Conservation (phyloP, 1,139 yeast species). For the Yamadazyma diospyri region DNA sequence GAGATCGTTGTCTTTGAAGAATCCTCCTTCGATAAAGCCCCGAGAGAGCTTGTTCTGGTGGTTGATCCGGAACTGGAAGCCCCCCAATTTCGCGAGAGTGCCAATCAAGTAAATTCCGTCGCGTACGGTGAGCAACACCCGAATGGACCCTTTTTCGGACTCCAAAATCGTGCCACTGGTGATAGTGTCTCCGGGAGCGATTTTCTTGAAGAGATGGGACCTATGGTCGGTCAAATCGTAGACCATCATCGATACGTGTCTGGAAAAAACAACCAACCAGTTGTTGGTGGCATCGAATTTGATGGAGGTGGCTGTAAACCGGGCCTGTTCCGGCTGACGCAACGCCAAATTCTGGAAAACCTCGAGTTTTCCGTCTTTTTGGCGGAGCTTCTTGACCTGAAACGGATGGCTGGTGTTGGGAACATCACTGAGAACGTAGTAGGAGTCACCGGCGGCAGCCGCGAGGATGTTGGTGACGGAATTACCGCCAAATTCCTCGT, state of each 20-base stretch:
- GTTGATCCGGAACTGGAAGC: conserved; percentile 25
- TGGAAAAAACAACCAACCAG: conserved; percentile 62
- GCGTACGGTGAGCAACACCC: conserved; percentile 50
- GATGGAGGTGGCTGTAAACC: conserved; percentile 60
- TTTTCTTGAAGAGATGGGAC: conserved; percentile 42
- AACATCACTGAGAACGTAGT: conserved; percentile 49
- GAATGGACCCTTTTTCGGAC: conserved; percentile 13
- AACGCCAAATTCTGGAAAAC: conserved; percentile 18
- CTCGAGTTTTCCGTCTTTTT: conserved; percentile 13
- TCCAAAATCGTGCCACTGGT: conserved; percentile 50
- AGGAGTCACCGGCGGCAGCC: conserved; percentile 15
- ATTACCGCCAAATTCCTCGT: conserved; percentile 21
- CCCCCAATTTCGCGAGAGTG: conserved; percentile 11
- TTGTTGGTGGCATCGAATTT: conserved; percentile 34
- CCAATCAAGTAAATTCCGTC: conserved; percentile 56
- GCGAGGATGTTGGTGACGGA: conserved; percentile 56
- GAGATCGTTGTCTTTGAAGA: conserved; percentile 49
- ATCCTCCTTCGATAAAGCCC: conserved; percentile 80
- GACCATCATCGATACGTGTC: conserved; percentile 63
- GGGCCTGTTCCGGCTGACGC: conserved; percentile 39
- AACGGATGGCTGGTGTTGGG: conserved; percentile 65
- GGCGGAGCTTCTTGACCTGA: conserved; percentile 37
- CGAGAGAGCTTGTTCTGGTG: conserved; percentile 65
- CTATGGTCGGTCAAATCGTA: conserved; percentile 36
- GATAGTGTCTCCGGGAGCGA: conserved; percentile 72